A percentile compares a stretch with the other conserved stretches of the same genome.
Conservation (phyloP, 345 rosid species). For the Psidium friedrichsthalianum region DNA sequence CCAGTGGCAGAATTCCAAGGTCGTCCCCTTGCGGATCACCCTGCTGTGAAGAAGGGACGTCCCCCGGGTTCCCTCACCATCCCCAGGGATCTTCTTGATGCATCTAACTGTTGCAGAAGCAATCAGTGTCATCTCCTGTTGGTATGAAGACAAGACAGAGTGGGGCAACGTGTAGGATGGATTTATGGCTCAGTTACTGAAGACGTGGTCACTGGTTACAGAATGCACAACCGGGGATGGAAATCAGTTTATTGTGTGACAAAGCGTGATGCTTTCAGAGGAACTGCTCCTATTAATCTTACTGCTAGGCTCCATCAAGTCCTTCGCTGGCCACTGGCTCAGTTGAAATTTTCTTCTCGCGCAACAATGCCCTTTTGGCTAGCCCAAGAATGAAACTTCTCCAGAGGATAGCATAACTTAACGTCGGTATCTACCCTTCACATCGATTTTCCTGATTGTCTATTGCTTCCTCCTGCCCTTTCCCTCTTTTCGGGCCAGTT, state of each 20-base stretch:
- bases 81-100: constrained; percentile 89
- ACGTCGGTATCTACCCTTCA: constrained; percentile 93
- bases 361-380: constrained; percentile 85
- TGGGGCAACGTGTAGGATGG: constrained; percentile 98
- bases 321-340: constrained; percentile 97
- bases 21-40: constrained; percentile 97
- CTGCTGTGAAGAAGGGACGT: constrained; percentile 85
- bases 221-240: constrained; percentile 99
- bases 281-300: constrained; percentile 93
- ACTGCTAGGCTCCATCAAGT: constrained; percentile 98
- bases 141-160: constrained; percentile 98
- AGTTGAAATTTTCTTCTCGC: constrained; percentile 93
- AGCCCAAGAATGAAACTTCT: constrained; percentile 80
- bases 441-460: constrained; percentile 87
- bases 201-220: constrained; percentile 95
- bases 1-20: constrained; percentile 95
- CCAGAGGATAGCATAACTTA: constrained; percentile 87
- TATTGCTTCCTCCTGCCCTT: constrained; percentile 93
- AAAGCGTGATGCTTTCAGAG: constrained; percentile 91
- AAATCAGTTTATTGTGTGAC: constrained; percentile 96
- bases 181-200: constrained; percentile 98
- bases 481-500: constrained; percentile 97
- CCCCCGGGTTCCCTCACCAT: constrained; percentile 91
- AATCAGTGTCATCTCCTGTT: constrained; percentile 91
- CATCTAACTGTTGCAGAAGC: constrained; percentile 96